Base-by-base conservation (phyloP, 352 stramenopile species). In the Globisporangium nunn region DNA sequence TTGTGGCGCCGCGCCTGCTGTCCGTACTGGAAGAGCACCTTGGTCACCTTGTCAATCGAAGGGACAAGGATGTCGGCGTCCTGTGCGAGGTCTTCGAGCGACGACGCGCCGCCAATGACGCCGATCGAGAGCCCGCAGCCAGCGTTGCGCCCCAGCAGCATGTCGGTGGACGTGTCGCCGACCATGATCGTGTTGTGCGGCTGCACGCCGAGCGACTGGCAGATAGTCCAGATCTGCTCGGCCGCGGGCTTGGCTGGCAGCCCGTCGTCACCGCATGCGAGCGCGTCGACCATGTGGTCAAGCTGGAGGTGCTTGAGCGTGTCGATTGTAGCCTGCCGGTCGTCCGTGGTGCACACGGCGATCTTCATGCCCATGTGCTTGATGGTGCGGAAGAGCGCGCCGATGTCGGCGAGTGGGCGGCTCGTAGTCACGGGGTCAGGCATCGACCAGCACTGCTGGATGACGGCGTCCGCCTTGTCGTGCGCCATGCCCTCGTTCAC, bases 151-250 rank as follows among this genome's bases (percentile, higher is more conserved):
- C 80, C 85, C n/a, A 95, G 65, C 18, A 78, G 35, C 81, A 93
- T 94, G 60, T 95, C 85, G 6, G 81, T 93, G 49, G 75, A 87
- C 23, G 85, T 95, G 54, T 95, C 85, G 15, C 85, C 85, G 28
- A 95, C 81, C 85, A 95, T 93, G 58, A 95, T 89, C 48, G 85
- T 87, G 63, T 93, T 93, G 67, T 90, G 78, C 18, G 85, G 80
- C 57, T 87, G 67, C 18, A 91, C 81, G 40, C 74, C 71, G 40
- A 95, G 71, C 51, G 85, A 61, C 56, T 90, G 74, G 58, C 85
- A 95, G 41, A 95, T 70, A 5, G 79, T 87, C 78, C 80, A 91
- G 54, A 95, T 89, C 72, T 93, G 85, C 59, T 93, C 85, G 18
- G 83, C 71, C 17, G 79, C 77, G 6, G 85, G 85, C 63, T 95